Percentiles rank a stretch among this genome's conserved stretches.
These are phyloP conservation scores for Phaeosphaeriaceae sp. DNA, from an alignment of 2,329 filamentous ascomycete genomes.

Conservation along the genomic window DNA sequence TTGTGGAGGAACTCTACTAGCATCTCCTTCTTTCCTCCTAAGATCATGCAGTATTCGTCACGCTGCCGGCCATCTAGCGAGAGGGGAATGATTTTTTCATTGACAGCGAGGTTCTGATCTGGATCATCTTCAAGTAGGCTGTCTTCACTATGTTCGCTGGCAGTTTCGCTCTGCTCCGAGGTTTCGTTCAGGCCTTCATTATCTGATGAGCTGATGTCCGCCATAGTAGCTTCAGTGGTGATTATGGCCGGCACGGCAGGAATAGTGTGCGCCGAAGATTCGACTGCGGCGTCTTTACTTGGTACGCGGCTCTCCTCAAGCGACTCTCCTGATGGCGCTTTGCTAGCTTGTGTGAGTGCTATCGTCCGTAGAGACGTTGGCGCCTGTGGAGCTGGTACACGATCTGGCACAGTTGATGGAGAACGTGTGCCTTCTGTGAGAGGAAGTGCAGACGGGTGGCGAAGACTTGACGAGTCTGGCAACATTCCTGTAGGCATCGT, in stretches of 20 bases:
- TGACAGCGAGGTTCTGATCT: conserved; percentile 29
- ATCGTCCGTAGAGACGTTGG: conserved; percentile 38
- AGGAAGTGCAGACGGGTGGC: conserved; percentile 1
- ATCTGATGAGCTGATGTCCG: conserved; percentile 3
- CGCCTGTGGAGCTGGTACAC: conserved; percentile 25
- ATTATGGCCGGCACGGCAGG: conserved; percentile 1
- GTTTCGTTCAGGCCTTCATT: conserved; percentile 28
- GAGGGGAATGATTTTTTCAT: conserved; percentile 45
- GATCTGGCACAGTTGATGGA: conserved; percentile 44
- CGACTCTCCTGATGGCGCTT: conserved; percentile 6
- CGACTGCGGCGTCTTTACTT: not conserved
- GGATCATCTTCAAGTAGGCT: conserved; percentile 39
- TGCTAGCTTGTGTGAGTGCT: conserved; percentile 24
- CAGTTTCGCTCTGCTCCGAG: conserved; percentile 21
- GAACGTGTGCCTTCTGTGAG: conserved; percentile 38
- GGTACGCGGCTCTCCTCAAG: not conserved
- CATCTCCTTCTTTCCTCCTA: conserved; percentile 25
- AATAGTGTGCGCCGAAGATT: not conserved
- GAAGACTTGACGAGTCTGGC: not conserved
- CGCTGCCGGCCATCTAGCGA: conserved; percentile 41
- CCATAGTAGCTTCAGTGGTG: conserved; percentile 4
- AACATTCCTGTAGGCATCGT: not conserved
- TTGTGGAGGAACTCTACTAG: conserved; percentile 25
- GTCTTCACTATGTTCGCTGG: conserved; percentile 20
- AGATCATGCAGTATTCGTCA: conserved; percentile 27